Evolutionary conservation across 192 early-diverging fungal species (phyloP).

Genomic region (Coemansia sp.): DNA sequence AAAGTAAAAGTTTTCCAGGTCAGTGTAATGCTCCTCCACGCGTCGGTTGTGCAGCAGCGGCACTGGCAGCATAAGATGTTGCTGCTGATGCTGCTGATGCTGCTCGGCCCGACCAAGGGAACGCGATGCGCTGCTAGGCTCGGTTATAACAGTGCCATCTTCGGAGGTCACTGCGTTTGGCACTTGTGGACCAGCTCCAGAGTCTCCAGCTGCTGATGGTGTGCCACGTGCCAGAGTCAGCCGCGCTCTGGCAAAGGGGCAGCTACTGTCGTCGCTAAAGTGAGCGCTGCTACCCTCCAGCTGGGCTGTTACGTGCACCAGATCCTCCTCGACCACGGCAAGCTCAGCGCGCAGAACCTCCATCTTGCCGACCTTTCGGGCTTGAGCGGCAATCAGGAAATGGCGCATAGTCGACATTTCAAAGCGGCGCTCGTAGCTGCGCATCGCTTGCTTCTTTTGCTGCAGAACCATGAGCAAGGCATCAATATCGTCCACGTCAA

Average conservation of each 20-base stretch:
- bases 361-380: constrained; percentile 60
- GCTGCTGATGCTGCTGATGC: background rate
- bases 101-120: background rate
- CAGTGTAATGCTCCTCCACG: constrained; percentile 67
- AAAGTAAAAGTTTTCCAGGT: constrained; percentile 78
- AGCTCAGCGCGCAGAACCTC: constrained; percentile 51
- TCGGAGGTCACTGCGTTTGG: constrained; percentile 25
- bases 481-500: constrained; percentile 66
- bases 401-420: constrained; percentile 64
- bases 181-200: constrained; percentile 33
- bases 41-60: constrained; percentile 31
- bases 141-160: background rate
- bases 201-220: constrained; percentile 8
- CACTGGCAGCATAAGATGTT: background rate
- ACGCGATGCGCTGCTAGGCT: background rate
- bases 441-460: constrained; percentile 65
- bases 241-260: constrained; percentile 12
- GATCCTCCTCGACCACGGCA: constrained; percentile 42
- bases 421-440: constrained; percentile 58
- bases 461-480: constrained; percentile 60
- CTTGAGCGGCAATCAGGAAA: constrained; percentile 67
- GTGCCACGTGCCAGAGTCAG: constrained; percentile 5
- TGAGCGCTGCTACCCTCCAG: constrained; percentile 22
- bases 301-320: constrained; percentile 46
- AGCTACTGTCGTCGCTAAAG: constrained; percentile 11